A percentile compares a stretch with the other conserved stretches of the same genome.
These are phyloP conservation scores for Buddleja alternifolia DNA, from an alignment of 257 asterid species.

Conservation along the genomic window DNA sequence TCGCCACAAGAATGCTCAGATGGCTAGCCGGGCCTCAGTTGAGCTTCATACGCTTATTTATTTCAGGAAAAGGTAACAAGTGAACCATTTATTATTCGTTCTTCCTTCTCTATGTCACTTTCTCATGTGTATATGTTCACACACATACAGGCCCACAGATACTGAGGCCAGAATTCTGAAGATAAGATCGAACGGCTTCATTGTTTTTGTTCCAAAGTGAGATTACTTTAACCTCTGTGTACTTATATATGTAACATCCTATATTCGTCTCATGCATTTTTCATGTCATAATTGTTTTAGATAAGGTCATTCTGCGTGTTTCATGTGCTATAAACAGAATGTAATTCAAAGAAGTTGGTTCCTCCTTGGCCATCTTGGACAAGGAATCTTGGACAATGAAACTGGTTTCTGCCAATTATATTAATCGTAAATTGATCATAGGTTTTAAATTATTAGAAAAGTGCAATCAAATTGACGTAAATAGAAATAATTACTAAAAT, in stretches of 20 bases:
- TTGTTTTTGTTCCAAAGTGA: slow-evolving; percentile 92
- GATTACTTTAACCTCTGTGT: slow-evolving; percentile 27
- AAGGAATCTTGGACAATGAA: neutral
- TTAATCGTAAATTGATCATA: no score
- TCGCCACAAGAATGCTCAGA: slow-evolving; percentile 97
- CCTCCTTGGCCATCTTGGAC: slow-evolving; percentile 8
- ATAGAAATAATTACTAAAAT: no score
- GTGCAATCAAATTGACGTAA: no score
- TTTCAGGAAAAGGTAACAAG: slow-evolving; percentile 77
- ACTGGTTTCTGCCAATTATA: slow-evolving; percentile 9
- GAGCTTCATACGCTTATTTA: slow-evolving; percentile 94
- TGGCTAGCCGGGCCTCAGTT: slow-evolving; percentile 97
- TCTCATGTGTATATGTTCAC: slow-evolving; percentile 12
- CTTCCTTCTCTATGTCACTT: neutral
- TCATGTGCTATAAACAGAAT: slow-evolving; percentile 11
- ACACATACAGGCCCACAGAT: slow-evolving; percentile 84
- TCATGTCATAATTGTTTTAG: neutral
- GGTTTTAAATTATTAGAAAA: no score
- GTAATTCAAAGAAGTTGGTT: neutral
- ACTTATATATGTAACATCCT: neutral
- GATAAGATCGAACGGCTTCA: slow-evolving; percentile 92
- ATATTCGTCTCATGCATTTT: neutral
- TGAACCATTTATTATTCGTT: slow-evolving; percentile 11
- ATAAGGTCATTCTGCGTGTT: neutral
- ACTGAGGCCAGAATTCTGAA: slow-evolving; percentile 91